Conservation (phyloP, 2,329 filamentous ascomycete species). For the Cladosporium sp. region DNA sequence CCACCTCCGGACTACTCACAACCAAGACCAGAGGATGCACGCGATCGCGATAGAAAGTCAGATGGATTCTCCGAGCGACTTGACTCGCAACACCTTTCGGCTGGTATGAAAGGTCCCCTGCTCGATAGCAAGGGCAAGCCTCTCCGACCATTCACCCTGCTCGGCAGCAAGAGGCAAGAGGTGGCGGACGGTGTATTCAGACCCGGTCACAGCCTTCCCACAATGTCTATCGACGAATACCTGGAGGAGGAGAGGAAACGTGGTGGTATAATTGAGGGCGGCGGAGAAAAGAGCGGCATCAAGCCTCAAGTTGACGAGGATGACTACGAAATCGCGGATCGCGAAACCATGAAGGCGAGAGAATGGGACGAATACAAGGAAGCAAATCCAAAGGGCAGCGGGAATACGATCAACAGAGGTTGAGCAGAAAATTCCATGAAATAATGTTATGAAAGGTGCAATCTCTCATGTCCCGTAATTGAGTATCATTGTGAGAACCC, state of each 20-base stretch:
- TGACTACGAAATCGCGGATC: slow-evolving; percentile 79
- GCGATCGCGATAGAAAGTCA: slow-evolving; percentile 44
- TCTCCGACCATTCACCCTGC: slow-evolving; percentile 82
- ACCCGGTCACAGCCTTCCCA: slow-evolving; percentile 86
- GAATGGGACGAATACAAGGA: slow-evolving; percentile 95
- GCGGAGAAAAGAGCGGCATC: slow-evolving; percentile 68
- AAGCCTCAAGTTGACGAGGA: slow-evolving; percentile 80
- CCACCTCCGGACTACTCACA: slow-evolving; percentile 37
- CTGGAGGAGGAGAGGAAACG: slow-evolving; percentile 81
- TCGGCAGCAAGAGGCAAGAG: slow-evolving; percentile 66
- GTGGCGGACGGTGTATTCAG: slow-evolving; percentile 79
- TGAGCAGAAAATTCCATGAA: slow-evolving; percentile 27
- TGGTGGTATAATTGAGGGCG: slow-evolving; percentile 87
- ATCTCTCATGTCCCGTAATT: too few species aligned
- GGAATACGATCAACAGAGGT: slow-evolving; percentile 79
- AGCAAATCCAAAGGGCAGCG: slow-evolving; percentile 77
- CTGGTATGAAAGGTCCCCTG: slow-evolving; percentile 57
- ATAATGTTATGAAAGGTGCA: too few species aligned
- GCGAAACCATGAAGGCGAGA: slow-evolving; percentile 86
- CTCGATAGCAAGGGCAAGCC: slow-evolving; percentile 77
- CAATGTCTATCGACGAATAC: slow-evolving; percentile 98
- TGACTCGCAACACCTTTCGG: slow-evolving; percentile 57
- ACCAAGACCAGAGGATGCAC: slow-evolving; percentile 38
- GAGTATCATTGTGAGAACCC: neutral
- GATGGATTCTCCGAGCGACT: slow-evolving; percentile 68